Conservation (phyloP, 2,329 filamentous ascomycete genomes). For the Aspergillus sp. region DNA sequence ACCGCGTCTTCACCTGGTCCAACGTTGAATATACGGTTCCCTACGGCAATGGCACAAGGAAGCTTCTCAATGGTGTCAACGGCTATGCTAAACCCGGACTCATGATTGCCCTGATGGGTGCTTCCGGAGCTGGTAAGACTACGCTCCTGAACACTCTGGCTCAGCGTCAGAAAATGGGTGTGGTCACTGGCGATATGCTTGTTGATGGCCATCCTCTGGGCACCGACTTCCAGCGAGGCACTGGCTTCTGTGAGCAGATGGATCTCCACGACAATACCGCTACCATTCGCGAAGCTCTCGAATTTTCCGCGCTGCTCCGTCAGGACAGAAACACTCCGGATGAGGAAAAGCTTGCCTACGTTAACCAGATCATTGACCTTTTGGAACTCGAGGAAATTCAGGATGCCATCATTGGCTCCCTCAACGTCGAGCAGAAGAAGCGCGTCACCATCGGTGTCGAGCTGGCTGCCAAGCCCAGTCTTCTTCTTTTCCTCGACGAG, state of each 20-base stretch:
- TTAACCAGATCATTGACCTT: conserved; percentile 66
- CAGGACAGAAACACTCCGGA: conserved; percentile 58
- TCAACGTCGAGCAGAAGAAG: conserved; percentile 71
- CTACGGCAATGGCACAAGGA: conserved; percentile 62
- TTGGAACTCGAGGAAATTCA: conserved; percentile 67
- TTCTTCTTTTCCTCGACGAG: conserved; percentile 72
- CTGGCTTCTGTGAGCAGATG: conserved; percentile 72
- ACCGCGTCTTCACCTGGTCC: conserved; percentile 70
- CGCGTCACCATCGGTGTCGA: conserved; percentile 74
- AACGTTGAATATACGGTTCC: conserved; percentile 73
- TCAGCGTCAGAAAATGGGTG: conserved; percentile 68
- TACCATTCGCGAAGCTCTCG: conserved; percentile 67
- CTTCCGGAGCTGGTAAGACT: conserved; percentile 80
- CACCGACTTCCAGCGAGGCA: conserved; percentile 66
- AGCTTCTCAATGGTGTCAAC: conserved; percentile 68
- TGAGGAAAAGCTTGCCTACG: conserved; percentile 66
- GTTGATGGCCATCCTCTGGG: conserved; percentile 66
- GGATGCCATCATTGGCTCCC: conserved; percentile 65
- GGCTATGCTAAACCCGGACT: conserved; percentile 79
- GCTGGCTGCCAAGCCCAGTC: conserved; percentile 67
- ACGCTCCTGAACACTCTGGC: conserved; percentile 77
- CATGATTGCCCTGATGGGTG: conserved; percentile 80
- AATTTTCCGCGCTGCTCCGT: conserved; percentile 68
- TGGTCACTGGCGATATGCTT: conserved; percentile 69
- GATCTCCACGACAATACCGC: conserved; percentile 70